Conservation (phyloP, 2,329 filamentous ascomycete genomes). For the Cladosporium sp. region DNA sequence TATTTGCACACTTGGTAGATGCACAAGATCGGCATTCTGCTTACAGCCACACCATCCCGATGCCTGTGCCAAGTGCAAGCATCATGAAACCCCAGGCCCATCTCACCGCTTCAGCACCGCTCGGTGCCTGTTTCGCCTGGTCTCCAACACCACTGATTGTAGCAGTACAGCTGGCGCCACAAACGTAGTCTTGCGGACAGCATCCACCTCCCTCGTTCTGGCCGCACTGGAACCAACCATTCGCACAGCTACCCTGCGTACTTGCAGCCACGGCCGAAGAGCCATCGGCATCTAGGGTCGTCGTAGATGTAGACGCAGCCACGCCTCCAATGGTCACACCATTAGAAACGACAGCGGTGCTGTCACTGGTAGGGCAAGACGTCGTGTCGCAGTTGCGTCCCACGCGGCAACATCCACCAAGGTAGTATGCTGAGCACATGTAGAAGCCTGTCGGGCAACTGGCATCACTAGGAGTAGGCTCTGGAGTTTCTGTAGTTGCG, state of each 20-base stretch:
- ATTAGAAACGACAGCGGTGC: constrained; percentile 60
- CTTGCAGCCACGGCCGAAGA: constrained; percentile 30
- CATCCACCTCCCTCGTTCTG: constrained; percentile 69
- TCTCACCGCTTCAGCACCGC: constrained; percentile 29
- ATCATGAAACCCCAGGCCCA: constrained; percentile 30
- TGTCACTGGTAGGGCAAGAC: constrained; percentile 63
- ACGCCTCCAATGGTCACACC: constrained; percentile 59
- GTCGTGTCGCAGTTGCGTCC: constrained; percentile 79
- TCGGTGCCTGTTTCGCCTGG: constrained; percentile 42
- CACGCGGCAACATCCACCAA: constrained; percentile 82
- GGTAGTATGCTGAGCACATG: constrained; percentile 75
- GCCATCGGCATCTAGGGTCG: constrained; percentile 10
- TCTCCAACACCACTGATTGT: constrained; percentile 51
- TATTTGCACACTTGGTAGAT: neutral
- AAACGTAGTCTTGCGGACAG: constrained; percentile 73
- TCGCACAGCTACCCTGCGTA: constrained; percentile 53
- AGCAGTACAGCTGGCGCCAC: constrained; percentile 70
- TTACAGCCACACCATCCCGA: constrained; percentile 39
- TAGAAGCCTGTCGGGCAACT: constrained; percentile 88
- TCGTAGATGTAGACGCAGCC: constrained; percentile 5
- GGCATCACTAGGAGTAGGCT: constrained; percentile 30
- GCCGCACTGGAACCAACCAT: constrained; percentile 73
- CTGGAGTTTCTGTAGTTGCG: constrained; percentile 29
- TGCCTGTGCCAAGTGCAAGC: constrained; percentile 28
- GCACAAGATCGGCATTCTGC: neutral